Base-by-base conservation (phyloP, 2,329 filamentous ascomycete species). In the Teratosphaeria zuluensis region DNA sequence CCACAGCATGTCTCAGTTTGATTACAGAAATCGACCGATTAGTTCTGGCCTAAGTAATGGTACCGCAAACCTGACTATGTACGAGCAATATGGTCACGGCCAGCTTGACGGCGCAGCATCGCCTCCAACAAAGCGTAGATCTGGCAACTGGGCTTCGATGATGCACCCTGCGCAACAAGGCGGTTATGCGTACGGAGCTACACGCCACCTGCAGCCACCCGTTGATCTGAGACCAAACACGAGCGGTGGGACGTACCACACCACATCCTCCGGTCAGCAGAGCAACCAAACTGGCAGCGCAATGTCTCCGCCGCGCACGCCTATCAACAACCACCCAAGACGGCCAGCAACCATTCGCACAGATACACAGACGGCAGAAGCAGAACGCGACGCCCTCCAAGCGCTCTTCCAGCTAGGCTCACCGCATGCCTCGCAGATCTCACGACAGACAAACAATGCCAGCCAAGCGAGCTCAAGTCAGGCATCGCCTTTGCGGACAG, bases 361-460 rank as follows among this genome's bases (percentile, higher is more conserved):
- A 32, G 85, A 86, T 0, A 86, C 85, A 58, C 86, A 89, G 62
- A 84, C 84, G 24, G 76, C 82, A 8, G 82, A 88, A 61, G 78
- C 77, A 56, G 89, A 94, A 69, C 88, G 91, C 68, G 89, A 92
- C 66, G 89, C 89, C 5, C 84, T 92, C 53, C 89, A 92, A 69
- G 87, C 88, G 0, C 74, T 94, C 28, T 77, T 92, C 30, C 91
- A 92, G 68, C 88, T 94, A 84, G 90, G 88, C 67, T 70, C 67
- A 51, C 69, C 69, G 28, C 67, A 68, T 51, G 63, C 61, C n/a
- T 66, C 65, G 1, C 66, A 68, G 48, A 12, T 51, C 2, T 56
- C 48, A 6, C 35, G 55, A 42, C 38, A 65, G 58, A 16, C 56
- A 51, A 56, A 56, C 60, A 53, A 60, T 54, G 30, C 56, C 14